Evolutionary conservation across 352 stramenopile genomes (phyloP).

Genomic region (Pythium apleroticum): DNA sequence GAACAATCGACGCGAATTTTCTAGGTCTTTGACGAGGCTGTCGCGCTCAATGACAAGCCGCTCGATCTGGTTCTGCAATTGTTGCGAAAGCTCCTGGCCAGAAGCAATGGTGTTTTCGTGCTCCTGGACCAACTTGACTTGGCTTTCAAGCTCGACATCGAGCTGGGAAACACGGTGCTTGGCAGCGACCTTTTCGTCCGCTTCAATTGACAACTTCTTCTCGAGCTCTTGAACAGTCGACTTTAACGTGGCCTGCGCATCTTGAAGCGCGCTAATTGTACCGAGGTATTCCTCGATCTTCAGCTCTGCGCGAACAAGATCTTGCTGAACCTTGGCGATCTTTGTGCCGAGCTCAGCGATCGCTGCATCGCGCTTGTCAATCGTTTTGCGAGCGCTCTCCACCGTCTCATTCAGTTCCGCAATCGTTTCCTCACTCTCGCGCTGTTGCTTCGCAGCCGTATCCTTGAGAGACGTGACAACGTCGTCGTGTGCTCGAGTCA

Average conservation of each 20-base stretch:
- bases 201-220: not conserved
- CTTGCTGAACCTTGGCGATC: not conserved
- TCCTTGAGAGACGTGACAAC: not conserved
- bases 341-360: constrained; percentile 11
- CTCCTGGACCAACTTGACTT: constrained; percentile 7
- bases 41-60: not conserved
- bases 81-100: not conserved
- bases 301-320: not conserved
- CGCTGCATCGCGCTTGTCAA: constrained; percentile 5
- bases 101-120: not conserved
- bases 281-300: not conserved
- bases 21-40: not conserved
- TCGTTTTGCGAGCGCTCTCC: not conserved
- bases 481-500: not conserved
- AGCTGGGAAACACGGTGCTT: not conserved
- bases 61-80: not conserved
- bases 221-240: not conserved
- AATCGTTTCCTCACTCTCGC: not conserved
- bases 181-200: not conserved
- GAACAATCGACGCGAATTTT: not conserved
- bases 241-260: not conserved
- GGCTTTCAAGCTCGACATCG: not conserved
- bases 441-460: not conserved
- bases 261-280: not conserved
- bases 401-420: not conserved